Evolutionary conservation across 2,329 filamentous ascomycete genomes (phyloP), one percentile per base, ranked within the genome.

Genomic region (Pestalotiopsis sp.): DNA sequence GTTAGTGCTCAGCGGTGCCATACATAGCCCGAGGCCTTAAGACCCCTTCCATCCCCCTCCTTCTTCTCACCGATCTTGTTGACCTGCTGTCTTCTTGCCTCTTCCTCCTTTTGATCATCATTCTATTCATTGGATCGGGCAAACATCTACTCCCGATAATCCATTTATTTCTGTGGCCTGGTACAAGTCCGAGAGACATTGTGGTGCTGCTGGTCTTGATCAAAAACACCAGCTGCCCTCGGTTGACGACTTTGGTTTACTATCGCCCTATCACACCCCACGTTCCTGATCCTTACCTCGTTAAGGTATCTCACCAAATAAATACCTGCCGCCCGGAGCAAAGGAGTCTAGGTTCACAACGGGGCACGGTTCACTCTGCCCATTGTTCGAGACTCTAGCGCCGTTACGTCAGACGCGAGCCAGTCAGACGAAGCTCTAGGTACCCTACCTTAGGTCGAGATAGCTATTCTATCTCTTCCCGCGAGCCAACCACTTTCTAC

Each of bases 341-440:
- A 27, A 60, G 57, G 23, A 60, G 20, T 36, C 20, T n/a, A 20
- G 45, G 17, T 52, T 52, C 45, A 52, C 45, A 52, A 20, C 20
- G 45, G 31, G 45, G 45, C 45, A 52, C 45, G 45, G 45, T 52
- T 52, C 45, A 52, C 45, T 52, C 25, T 27, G n/a, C 25, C 11
- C 56, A 13, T 58, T 58, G 56, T 58, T 36, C 57, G n/a, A 41
- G 59, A 25, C 25, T 64, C 25, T 64, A 64, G 61, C 39, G 39
- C 61, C 49, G 61, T 64, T 66, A 66, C 63, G 63, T 66, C 63
- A 66, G 63, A 65, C 62, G 25, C 23, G 61, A 66, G 41, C 52
- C 49, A 56, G 36, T 14, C 13, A 62, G 27, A 27, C 17, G 45
- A 25, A 64, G 61, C 61, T 64, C 39, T 23, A 23, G 23, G 23